Evolutionary conservation across 192 early-diverging fungal genomes (phyloP).

Genomic region (Mortierella alpina): DNA sequence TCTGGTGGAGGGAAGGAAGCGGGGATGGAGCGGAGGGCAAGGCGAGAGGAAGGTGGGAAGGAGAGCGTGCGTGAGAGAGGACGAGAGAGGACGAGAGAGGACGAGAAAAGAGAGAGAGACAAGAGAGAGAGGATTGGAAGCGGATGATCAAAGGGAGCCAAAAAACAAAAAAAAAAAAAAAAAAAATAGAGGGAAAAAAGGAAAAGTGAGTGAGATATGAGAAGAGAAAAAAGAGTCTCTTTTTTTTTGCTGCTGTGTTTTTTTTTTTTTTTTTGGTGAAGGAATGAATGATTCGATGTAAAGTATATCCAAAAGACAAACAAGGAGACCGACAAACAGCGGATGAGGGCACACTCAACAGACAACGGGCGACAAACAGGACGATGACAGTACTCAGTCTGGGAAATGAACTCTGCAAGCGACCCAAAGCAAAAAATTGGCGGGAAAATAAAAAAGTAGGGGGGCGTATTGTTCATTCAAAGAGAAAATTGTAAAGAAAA

Average conservation of each 20-base stretch:
- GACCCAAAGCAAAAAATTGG: not conserved
- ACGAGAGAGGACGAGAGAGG: not conserved
- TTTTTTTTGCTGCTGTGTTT: not conserved
- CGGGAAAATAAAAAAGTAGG: constrained; percentile 5
- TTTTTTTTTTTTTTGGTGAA: not conserved
- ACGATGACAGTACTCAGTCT: no score
- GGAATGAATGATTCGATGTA: not conserved
- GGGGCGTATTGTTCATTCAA: not conserved
- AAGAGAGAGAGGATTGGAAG: not conserved
- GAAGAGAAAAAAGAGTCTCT: not conserved
- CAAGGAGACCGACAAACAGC: no score
- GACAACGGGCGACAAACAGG: no score
- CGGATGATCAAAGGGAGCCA: not conserved
- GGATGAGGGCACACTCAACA: no score
- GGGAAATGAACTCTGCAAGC: no score
- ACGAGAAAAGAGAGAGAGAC: not conserved
- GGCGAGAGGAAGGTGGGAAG: not conserved
- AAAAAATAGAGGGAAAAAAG: not conserved
- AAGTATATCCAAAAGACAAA: no score
- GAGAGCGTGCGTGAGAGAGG: not conserved
- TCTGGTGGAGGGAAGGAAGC: not conserved
- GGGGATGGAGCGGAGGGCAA: not conserved
- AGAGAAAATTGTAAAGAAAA: constrained; percentile 2
- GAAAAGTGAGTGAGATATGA: not conserved
- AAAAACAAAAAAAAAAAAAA: not conserved